Conservation (phyloP, 2,329 filamentous ascomycete species). For the Calcarisporium arbuscula region DNA sequence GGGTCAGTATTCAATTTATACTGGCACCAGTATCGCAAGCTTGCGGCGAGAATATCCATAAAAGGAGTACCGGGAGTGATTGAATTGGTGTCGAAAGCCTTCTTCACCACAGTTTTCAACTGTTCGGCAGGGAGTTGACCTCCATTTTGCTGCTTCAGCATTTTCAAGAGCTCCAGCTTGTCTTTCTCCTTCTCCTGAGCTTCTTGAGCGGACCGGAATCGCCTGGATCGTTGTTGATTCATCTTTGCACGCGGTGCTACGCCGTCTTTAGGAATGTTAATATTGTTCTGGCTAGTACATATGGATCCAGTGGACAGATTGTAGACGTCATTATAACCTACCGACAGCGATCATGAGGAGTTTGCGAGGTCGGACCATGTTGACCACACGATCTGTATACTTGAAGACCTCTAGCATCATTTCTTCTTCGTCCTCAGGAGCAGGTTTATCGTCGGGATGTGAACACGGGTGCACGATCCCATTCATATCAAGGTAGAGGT, state of each 20-base stretch:
- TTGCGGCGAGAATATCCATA: constrained; percentile 90
- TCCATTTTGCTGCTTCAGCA: constrained; percentile 73
- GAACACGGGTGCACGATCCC: constrained; percentile 98
- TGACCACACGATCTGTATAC: constrained; percentile 97
- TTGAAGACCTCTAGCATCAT: constrained; percentile 99
- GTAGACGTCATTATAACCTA: constrained; percentile 36
- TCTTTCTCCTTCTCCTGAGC: constrained; percentile 90
- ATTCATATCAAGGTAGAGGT: constrained; percentile 98
- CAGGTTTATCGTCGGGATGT: constrained; percentile 87
- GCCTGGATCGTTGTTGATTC: constrained; percentile 96
- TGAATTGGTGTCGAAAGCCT: constrained; percentile 81
- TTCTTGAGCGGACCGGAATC: constrained; percentile 91
- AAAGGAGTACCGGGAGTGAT: constrained; percentile 98
- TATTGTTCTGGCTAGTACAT: constrained; percentile 9
- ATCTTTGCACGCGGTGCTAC: constrained; percentile 98
- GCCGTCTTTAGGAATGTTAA: constrained; percentile 55
- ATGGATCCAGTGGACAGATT: background rate
- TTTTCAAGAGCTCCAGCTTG: constrained; percentile 78
- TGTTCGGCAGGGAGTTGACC: constrained; percentile 56
- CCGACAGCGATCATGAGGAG: constrained; percentile 95
- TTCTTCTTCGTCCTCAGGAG: constrained; percentile 90
- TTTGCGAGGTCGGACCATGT: constrained; percentile 96
- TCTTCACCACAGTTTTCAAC: constrained; percentile 62
- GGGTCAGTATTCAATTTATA: constrained; percentile 98
- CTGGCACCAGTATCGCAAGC: constrained; percentile 91